Evolutionary conservation across 352 stramenopile species (phyloP), one percentile per base, ranked within the genome.

Genomic region (Phytopythium mirpurense): DNA sequence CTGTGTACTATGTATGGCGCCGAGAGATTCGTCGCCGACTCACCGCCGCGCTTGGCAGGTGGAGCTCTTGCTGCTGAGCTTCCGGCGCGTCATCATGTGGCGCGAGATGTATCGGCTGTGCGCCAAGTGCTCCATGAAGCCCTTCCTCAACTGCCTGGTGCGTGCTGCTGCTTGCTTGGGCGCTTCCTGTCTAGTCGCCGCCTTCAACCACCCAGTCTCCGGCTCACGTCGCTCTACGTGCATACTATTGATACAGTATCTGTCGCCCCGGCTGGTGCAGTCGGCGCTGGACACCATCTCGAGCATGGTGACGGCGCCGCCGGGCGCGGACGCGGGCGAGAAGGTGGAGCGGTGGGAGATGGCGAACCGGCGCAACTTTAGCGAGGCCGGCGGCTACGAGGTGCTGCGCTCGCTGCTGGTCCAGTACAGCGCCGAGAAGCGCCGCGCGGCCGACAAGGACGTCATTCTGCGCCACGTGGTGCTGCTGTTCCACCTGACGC

Each of bases 121-220:
- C 42, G 76, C 76, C 51, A 92, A 90, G 62, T 92, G 78, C 63
- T 88, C 79, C 18, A 75, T 90, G 60, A 92, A 90, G 60, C 83
- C 83, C 11, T 86, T 94, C 40, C 65, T 94, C 27, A 74, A 70
- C 51, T 94, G 78, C 54, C 56, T 87, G 51, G 76, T 85, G 49
- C 48, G 64, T 34, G 16, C 5, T 36, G 67, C n/a, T n/a, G n/a
- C n/a, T n/a, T n/a, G n/a, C n/a, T n/a, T n/a, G n/a, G n/a, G n/a
- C n/a, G n/a, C n/a, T n/a, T n/a, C n/a, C n/a, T n/a, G n/a, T n/a
- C n/a, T n/a, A n/a, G n/a, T n/a, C n/a, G n/a, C n/a, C n/a, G n/a
- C n/a, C n/a, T n/a, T n/a, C n/a, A n/a, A n/a, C n/a, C n/a, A n/a
- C n/a, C n/a, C n/a, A n/a, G n/a, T n/a, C n/a, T n/a, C n/a, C n/a